Base-by-base conservation (phyloP, 2,329 filamentous ascomycete species). In the Penicillium sp. region DNA sequence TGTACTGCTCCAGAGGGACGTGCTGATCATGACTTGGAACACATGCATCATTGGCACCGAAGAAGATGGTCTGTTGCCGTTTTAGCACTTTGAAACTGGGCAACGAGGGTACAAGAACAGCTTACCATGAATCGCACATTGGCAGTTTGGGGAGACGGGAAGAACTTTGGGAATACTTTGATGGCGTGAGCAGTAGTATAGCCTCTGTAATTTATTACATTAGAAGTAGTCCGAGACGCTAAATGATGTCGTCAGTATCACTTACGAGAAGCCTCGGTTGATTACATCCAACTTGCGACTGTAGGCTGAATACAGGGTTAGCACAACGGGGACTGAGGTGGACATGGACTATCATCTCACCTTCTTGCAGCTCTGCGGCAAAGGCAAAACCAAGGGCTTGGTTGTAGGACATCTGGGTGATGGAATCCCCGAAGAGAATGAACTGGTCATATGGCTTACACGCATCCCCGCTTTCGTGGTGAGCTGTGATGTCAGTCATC, bases 41-140 rank as follows among this genome's bases (percentile, higher is more conserved):
- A 48, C 85, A 85, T 3, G 92, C 87, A 71, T 97, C 94, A 68
- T 99, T 97, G 61, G 94, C 90, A 16, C 94, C 94, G 54, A 96
- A 85, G 59, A 95, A 86, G 52, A 96, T 74, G 35, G 88, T 77
- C 88, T 91, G 51, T 27, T 5, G 2, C 36, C n/a, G 27, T 31
- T 40, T 56, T 22, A 58, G 48, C 47, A 30, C 8, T 18, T 14
- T 20, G 40, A 9, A 27, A n/a, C 2, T 41, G 5, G 22, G 22
- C 22, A 11, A 24, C 25, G 22, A 9, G 11, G 11, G 27, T n/a
- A 13, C 20, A 16, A n/a, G 30, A 31, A n/a, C 16, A 38, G 36
- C 56, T 45, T 67, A 77, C 75, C 72, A 77, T 72, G 31, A 77
- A 65, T 13, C 71, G 67, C 38, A 76, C 69, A 47, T 62, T 67